Conservation (phyloP, 2,329 filamentous ascomycete species). For the Tolypocladium cylindrosporum region DNA sequence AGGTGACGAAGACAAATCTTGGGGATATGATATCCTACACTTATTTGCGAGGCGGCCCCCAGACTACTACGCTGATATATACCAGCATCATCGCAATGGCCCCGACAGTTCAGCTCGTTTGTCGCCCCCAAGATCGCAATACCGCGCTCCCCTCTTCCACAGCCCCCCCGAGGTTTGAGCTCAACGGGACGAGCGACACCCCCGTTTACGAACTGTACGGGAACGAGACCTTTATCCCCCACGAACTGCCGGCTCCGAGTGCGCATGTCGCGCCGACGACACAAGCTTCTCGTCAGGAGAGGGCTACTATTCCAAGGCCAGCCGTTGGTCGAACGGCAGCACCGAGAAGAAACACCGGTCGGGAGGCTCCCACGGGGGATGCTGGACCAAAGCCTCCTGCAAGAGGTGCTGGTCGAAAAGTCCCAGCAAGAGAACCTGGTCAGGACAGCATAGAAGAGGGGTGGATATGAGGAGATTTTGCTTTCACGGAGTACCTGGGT, state of each 20-base stretch:
- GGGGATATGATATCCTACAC: no score
- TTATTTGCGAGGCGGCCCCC: no score
- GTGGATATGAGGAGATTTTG: no score
- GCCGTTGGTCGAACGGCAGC: neutral
- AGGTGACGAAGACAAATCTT: no score
- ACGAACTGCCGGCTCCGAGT: neutral
- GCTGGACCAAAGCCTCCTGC: neutral
- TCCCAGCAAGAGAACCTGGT: no score
- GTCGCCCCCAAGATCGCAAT: neutral
- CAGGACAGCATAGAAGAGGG: no score
- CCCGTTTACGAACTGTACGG: neutral
- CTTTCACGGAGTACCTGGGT: no score
- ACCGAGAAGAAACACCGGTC: neutral
- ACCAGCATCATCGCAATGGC: accelerated
- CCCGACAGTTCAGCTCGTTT: neutral
- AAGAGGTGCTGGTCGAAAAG: neutral
- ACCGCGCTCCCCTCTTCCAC: neutral
- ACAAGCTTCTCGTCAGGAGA: no score
- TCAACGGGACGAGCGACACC: neutral
- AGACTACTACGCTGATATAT: neutral
- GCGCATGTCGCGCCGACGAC: neutral
- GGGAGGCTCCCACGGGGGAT: neutral
- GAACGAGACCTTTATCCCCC: neutral
- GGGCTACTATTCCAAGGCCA: neutral
- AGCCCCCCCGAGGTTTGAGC: neutral